These are phyloP conservation scores for Pseudopithomyces maydicus DNA, from an alignment of 2,329 filamentous ascomycete species.

Conservation along the genomic window DNA sequence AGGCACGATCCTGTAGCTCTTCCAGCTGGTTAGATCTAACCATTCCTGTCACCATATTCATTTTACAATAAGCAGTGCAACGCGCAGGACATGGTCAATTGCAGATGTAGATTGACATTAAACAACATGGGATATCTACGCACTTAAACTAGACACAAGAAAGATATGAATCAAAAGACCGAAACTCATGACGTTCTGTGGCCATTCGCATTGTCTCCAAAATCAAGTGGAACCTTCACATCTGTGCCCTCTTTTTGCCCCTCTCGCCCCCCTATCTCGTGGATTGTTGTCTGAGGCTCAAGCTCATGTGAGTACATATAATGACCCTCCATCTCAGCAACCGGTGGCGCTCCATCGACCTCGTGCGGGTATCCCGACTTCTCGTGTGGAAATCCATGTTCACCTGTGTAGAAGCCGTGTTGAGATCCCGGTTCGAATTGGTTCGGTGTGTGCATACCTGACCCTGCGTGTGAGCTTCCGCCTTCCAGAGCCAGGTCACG, in stretches of 20 bases:
- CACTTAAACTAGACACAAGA: background rate
- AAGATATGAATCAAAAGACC: background rate
- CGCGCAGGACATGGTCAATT: no score
- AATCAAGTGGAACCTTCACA: no score
- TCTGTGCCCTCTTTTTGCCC: background rate
- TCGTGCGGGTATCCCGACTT: background rate
- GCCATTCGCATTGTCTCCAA: no score
- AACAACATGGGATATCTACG: background rate
- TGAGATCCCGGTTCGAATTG: no score
- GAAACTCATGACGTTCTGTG: background rate
- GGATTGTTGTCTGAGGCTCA: background rate
- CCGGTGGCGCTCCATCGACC: background rate
- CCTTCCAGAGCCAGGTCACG: background rate
- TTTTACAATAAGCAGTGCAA: no score
- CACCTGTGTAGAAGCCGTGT: no score
- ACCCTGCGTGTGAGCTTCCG: background rate
- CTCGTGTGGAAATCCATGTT: background rate
- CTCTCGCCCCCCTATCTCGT: background rate
- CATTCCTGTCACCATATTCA: no score
- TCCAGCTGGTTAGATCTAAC: no score
- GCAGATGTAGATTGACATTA: background rate
- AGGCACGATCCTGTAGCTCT: no score
- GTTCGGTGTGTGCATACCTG: no score
- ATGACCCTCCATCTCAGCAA: background rate
- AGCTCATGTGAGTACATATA: background rate